Evolutionary conservation across 2,329 filamentous ascomycete species (phyloP).

Genomic region (Aspergillus tanneri): DNA sequence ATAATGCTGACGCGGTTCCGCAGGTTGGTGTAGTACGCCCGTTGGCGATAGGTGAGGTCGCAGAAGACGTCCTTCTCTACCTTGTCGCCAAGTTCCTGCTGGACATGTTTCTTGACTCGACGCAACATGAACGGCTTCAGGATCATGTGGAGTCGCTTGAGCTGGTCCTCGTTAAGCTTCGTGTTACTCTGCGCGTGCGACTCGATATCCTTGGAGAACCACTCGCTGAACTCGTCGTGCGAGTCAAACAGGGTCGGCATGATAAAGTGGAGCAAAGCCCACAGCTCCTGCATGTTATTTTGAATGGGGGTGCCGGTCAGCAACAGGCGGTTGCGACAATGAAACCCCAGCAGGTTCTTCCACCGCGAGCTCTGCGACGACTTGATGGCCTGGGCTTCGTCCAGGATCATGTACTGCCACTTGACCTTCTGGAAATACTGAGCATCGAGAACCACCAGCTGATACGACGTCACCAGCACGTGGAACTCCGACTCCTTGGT

Average conservation of each 20-base stretch:
- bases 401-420: conserved; percentile 99
- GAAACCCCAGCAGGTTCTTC: conserved; percentile 92
- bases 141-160: conserved; percentile 97
- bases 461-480: conserved; percentile 94
- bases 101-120: conserved; percentile 99
- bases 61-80: conserved; percentile 96
- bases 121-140: conserved; percentile 99
- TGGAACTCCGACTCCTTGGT: conserved; percentile 91
- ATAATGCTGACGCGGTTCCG: conserved; percentile 98
- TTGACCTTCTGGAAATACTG: conserved; percentile 98
- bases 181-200: conserved; percentile 98
- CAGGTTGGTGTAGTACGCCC: conserved; percentile 87
- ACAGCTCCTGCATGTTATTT: conserved; percentile 99
- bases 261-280: conserved; percentile 97
- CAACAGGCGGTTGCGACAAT: conserved; percentile 89
- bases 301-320: conserved; percentile 97
- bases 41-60: conserved; percentile 91
- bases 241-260: conserved; percentile 95
- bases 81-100: conserved; percentile 98
- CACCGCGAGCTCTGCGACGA: conserved; percentile 93
- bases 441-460: conserved; percentile 92
- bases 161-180: conserved; percentile 98
- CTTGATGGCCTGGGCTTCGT: conserved; percentile 98
- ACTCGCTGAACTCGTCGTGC: conserved; percentile 54
- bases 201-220: conserved; percentile 69